Conservation (phyloP, 2,329 filamentous ascomycete genomes). For the Trichoderma koningiopsis region DNA sequence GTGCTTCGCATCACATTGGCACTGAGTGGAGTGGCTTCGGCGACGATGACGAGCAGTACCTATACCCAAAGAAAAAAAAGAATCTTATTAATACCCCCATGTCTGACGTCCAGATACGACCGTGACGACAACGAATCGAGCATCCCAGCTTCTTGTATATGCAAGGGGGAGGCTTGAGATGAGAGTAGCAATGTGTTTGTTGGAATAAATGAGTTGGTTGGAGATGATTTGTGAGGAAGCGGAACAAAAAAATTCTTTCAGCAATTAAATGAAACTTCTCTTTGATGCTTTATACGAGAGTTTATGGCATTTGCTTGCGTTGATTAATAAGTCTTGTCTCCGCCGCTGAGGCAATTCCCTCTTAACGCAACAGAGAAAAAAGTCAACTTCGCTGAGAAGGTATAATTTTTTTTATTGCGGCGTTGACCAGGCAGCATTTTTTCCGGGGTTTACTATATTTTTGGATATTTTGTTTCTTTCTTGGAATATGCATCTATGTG, state of each 20-base stretch:
- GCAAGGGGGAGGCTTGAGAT: constrained; percentile 9
- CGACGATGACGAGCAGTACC: constrained; percentile 42
- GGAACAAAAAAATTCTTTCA: background rate
- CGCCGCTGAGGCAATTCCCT: constrained; percentile 6
- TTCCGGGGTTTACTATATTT: constrained; percentile 17
- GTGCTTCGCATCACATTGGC: constrained; percentile 37
- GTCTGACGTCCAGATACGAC: constrained; percentile 42
- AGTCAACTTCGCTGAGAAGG: background rate
- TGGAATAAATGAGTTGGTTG: constrained; percentile 15
- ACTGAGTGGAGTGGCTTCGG: constrained; percentile 39
- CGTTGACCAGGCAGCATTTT: constrained; percentile 27
- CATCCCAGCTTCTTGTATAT: constrained; percentile 25
- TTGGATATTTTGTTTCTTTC: constrained; percentile 3
- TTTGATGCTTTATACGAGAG: constrained; percentile 5
- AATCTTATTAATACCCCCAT: constrained; percentile 41
- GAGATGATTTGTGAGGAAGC: constrained; percentile 1
- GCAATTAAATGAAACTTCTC: background rate
- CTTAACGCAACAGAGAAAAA: background rate
- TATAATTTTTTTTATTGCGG: constrained; percentile 16
- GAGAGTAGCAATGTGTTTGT: constrained; percentile 23
- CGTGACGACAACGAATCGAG: constrained; percentile 38
- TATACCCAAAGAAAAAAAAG: constrained; percentile 40
- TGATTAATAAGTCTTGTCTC: constrained; percentile 22
- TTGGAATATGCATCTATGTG: constrained; percentile 12
- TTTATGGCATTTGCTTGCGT: constrained; percentile 7